Conservation (phyloP, 2,329 filamentous ascomycete species). For the Penicillium sp. region DNA sequence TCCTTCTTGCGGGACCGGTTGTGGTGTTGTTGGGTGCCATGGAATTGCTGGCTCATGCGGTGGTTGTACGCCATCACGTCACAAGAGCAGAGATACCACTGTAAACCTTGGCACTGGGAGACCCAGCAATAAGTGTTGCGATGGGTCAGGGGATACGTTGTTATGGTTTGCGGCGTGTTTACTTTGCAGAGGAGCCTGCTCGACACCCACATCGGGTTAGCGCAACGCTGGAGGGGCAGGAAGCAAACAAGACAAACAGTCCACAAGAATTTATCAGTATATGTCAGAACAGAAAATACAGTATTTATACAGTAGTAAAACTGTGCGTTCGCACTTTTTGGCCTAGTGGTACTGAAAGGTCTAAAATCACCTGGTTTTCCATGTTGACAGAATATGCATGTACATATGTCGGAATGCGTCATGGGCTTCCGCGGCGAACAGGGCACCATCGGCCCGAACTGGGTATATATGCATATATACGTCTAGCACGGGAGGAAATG, state of each 20-base stretch:
- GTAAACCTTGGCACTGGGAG: not conserved
- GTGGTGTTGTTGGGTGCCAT: slow-evolving; percentile 47
- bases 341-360: no score
- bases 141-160: slow-evolving; percentile 17
- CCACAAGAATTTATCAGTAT: no score
- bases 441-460: no score
- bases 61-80: slow-evolving; percentile 50
- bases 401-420: no score
- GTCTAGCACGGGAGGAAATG: no score
- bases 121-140: slow-evolving; percentile 6
- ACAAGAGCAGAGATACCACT: slow-evolving; percentile 7
- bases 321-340: no score
- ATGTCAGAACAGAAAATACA: no score
- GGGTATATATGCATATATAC: no score
- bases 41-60: slow-evolving; percentile 53
- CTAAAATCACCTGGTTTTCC: no score
- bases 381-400: no score
- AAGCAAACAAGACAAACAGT: slow-evolving; percentile 42
- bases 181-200: slow-evolving; percentile 27
- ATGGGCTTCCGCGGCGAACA: no score
- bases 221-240: slow-evolving; percentile 29
- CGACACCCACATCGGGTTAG: slow-evolving; percentile 31
- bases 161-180: slow-evolving; percentile 35
- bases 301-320: no score
- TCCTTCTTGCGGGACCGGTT: slow-evolving; percentile 54